These are phyloP conservation scores for Paramecium bursaria DNA, from an alignment of 73 alveolate genomes.

Conservation along the genomic window DNA sequence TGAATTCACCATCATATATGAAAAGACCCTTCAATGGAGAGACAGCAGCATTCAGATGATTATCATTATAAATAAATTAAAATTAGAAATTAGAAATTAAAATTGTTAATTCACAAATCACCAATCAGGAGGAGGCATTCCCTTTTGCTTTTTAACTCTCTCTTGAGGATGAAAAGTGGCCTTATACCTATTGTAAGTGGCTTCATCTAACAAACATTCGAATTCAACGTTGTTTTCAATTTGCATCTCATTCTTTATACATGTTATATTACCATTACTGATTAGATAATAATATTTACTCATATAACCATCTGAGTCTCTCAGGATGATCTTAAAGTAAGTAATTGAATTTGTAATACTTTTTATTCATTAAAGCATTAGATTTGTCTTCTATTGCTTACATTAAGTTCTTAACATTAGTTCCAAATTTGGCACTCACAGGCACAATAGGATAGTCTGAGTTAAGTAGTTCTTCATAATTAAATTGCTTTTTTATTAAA, in stretches of 20 bases:
- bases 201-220: constrained; percentile 66
- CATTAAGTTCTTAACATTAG: constrained; percentile 62
- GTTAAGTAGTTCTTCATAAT: constrained; percentile 18
- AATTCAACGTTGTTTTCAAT: constrained; percentile 47
- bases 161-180: constrained; percentile 56
- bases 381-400: constrained; percentile 54
- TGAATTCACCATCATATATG: not conserved
- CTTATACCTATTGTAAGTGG: constrained; percentile 65
- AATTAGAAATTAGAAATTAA: too few relatives aligned
- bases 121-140: constrained; percentile 65
- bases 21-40: not conserved
- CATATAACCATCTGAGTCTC: constrained; percentile 71
- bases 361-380: constrained; percentile 60
- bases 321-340: constrained; percentile 51
- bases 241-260: constrained; percentile 57
- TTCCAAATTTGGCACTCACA: constrained; percentile 68
- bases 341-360: constrained; percentile 29
- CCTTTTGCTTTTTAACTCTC: constrained; percentile 24
- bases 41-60: constrained; percentile 5
- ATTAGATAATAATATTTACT: not conserved
- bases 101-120: too few relatives aligned
- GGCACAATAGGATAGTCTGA: constrained; percentile 75
- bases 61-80: too few relatives aligned
- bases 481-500: constrained; percentile 61
- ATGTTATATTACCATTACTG: constrained; percentile 61